Evolutionary conservation across 352 stramenopile species (phyloP), one percentile per base, ranked within the genome.

Genomic region (Globisporangium viniferum): DNA sequence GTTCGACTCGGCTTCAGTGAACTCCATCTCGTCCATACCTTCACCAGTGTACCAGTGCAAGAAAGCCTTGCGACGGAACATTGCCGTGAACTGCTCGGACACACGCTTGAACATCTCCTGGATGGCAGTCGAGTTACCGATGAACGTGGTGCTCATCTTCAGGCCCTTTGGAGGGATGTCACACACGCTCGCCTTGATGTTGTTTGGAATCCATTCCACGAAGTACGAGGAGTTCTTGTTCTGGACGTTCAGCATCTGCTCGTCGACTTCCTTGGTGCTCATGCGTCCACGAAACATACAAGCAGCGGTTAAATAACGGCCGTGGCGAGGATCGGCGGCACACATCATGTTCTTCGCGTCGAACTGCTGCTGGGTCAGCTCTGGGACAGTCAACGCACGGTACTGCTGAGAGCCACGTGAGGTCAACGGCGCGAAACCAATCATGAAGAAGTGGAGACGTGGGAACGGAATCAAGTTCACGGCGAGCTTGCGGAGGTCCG

Each of bases 341-440:
- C 97, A 99, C 98, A 99, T 99, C 98, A 99, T 99, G 84, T 99
- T 99, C 89, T 99, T 99, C 36, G 98, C 96, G 77, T 99, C 98
- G 74, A 99, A 99, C 71, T 97, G 94, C 80, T 99, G 97, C 76
- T 98, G 89, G 36, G 98, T 99, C 49, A 99, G 82, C 84, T 99
- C 98, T 9, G 97, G 96, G 5, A 99, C 98, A 27, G 96, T 98
- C 62, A 99, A 78, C 29, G 93, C 93, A 74, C 97, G 96, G 93
- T 99, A 99, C 77, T 99, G 94, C 86, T 99, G 96, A 62, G 96
- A 99, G 44, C 44, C 44, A 51, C 44, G 44, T 61, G 92, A 97
- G 14, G 97, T 99, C 63, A 99, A 76, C 44, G 98, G 98, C 51
- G 98, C 97, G 73, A 99, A 99, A 80, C 97, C 97, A 73, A 99